Base-by-base conservation (phyloP, 768 basidiomycete species). In the Sporobolomyces roseus region DNA sequence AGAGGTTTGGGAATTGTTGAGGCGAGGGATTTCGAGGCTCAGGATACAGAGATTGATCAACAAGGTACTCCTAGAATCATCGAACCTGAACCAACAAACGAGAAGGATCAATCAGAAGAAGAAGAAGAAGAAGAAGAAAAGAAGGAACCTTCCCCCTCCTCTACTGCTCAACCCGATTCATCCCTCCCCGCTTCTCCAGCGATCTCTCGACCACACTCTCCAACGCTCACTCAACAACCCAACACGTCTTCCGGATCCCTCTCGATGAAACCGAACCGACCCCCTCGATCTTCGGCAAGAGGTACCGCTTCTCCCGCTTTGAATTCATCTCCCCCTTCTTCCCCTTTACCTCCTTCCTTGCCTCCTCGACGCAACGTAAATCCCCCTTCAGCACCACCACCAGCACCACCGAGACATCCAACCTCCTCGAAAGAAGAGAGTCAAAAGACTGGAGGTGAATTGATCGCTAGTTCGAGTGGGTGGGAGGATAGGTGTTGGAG, bases 101-200 rank as follows among this genome's bases (percentile, higher is more conserved):
- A 65, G 48, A 30, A 45, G 51, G 86, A 88, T 36, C 86, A 86
- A 66, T 77, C 89, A 66, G 89, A 91, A 68, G 84, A 84, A 73
- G 38, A n/a, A 9, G 30, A 19, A 13, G 30, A 60, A 32, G n/a
- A 48, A 9, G 45, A 45, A 23, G 83, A 84, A 69, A 83, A 85
- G 60, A 83, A 84, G 61, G 82, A 83, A 70, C 8, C 49, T n/a
- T 30, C 41, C 14, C 56, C 66, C 27, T 60, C 52, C 9, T 9
- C 17, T 41, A 41, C 38, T 41, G 9, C 38, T 9, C n/a, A n/a
- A 56, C 50, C 52, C 17, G 19, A 45, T 30, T 63, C 67, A 1
- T 54, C 67, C 23, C 21, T 38, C 14, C 41, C 63, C 4, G 50
- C 51, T 14, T 55, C 63, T n/a, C 46, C 52, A 13, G 56, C 41